A percentile compares a stretch with the other conserved stretches of the same genome.
Evolutionary conservation across 805 yeast genomes (phyloP).

Genomic region (Saccharomycopsis capsularis): DNA sequence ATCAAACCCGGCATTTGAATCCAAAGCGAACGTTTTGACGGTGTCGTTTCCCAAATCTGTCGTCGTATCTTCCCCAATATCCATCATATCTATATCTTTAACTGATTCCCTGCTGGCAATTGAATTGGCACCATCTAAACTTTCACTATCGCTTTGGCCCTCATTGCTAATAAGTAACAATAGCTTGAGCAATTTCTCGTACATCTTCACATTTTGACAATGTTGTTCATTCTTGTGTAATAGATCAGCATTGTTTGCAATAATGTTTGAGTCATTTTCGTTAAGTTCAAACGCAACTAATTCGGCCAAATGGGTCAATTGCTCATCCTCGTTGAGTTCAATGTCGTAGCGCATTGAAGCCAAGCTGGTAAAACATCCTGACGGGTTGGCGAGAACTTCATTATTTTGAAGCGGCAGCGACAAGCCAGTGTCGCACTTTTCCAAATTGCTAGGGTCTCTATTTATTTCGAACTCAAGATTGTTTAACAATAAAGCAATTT

Average conservation of each 20-base stretch:
- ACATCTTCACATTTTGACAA: conserved; percentile 16
- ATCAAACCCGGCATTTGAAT: conserved; percentile 18
- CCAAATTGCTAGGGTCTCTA: conserved; percentile 42
- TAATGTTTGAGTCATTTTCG: background rate
- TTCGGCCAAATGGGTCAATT: conserved; percentile 10
- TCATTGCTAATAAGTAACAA: conserved; percentile 18
- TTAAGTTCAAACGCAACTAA: conserved; percentile 12
- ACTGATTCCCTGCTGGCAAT: background rate
- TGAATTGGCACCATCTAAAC: background rate
- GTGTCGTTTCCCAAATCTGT: conserved; percentile 19
- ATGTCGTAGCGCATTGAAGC: background rate
- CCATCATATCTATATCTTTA: background rate
- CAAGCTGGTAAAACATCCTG: conserved; percentile 15
- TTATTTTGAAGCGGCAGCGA: conserved; percentile 32
- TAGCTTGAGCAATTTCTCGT: conserved; percentile 25
- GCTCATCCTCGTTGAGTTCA: conserved; percentile 7
- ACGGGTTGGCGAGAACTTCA: conserved; percentile 4
- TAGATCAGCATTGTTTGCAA: conserved; percentile 14
- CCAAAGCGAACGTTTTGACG: conserved; percentile 14
- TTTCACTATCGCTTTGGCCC: conserved; percentile 7
- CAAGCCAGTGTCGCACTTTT: conserved; percentile 35
- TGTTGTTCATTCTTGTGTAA: conserved; percentile 3
- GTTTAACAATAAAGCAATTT: conserved; percentile 9
- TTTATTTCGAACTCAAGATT: conserved; percentile 13
- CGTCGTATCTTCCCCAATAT: conserved; percentile 7